Evolutionary conservation across 768 basidiomycete genomes (phyloP).

Genomic region (Psilocybe tampanensis): DNA sequence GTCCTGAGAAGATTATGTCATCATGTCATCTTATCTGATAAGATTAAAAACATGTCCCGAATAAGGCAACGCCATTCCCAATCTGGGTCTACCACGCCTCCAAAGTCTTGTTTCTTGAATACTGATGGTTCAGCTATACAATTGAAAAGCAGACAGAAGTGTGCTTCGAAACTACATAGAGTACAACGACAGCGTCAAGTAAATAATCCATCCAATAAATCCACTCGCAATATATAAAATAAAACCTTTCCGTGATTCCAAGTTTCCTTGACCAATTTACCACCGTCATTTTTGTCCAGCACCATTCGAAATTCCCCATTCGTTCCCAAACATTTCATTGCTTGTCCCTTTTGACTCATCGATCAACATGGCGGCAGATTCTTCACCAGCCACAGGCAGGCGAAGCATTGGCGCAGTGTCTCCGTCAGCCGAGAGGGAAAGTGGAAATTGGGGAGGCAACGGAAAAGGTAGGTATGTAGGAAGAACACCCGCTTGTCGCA

Average conservation of each 20-base stretch:
- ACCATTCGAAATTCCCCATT: constrained; percentile 25
- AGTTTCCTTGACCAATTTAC: not conserved
- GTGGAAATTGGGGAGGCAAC: constrained; percentile 13
- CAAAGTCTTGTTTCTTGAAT: too few species aligned
- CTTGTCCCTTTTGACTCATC: constrained; percentile 38
- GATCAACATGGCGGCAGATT: constrained; percentile 36
- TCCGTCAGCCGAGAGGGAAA: constrained; percentile 1
- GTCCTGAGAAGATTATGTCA: too few species aligned
- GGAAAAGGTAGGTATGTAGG: constrained; percentile 33
- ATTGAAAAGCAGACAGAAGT: too few species aligned
- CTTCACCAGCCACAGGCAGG: constrained; percentile 39
- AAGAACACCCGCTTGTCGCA: constrained; percentile 38
- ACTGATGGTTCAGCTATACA: too few species aligned
- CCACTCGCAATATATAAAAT: too few species aligned
- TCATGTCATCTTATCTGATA: too few species aligned
- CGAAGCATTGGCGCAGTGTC: constrained; percentile 23
- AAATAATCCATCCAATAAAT: too few species aligned
- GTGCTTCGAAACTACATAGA: too few species aligned
- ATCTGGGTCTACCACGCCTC: too few species aligned
- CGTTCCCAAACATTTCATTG: constrained; percentile 39
- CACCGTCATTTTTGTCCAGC: not conserved
- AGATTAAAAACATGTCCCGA: not conserved
- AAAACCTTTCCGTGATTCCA: not conserved
- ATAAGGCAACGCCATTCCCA: not conserved
- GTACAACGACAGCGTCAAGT: too few species aligned